Evolutionary conservation across 768 basidiomycete species (phyloP).

Genomic region (Leccinum subtestaceum): DNA sequence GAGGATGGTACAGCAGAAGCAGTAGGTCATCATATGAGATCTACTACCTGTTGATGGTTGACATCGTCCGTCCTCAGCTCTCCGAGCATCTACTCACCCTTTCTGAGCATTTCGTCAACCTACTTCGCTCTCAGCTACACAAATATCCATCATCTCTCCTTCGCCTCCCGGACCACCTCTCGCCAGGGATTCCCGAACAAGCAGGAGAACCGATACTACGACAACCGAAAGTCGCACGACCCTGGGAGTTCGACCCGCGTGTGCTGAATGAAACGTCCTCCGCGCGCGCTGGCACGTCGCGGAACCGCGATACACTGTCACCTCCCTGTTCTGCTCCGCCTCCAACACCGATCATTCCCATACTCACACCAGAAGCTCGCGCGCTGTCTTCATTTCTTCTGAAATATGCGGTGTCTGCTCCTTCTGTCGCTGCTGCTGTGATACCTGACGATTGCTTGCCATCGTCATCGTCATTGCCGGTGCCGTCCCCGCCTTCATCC

Average conservation of each 20-base stretch:
- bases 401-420: slow-evolving; percentile 7
- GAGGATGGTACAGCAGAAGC: slow-evolving; percentile 60
- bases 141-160: slow-evolving; percentile 27
- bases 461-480: not conserved
- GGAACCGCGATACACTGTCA: not conserved
- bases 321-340: not conserved
- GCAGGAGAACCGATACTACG: not conserved
- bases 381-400: slow-evolving; percentile 68
- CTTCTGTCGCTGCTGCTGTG: not conserved
- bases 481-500: not conserved
- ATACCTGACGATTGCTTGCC: not conserved
- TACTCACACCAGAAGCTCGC: slow-evolving; percentile 75
- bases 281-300: not conserved
- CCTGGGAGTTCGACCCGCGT: slow-evolving; percentile 8
- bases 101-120: slow-evolving; percentile 32
- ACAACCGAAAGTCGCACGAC: not conserved
- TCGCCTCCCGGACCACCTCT: slow-evolving; percentile 25
- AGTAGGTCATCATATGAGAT: slow-evolving; percentile 28
- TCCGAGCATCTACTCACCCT: slow-evolving; percentile 22
- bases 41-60: slow-evolving; percentile 17
- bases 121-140: slow-evolving; percentile 31
- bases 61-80: slow-evolving; percentile 31
- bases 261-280: not conserved
- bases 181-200: not conserved
- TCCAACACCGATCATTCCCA: slow-evolving; percentile 79